Evolutionary conservation across 192 early-diverging fungal species (phyloP), one percentile per base, ranked within the genome.

Genomic region (Coemansia sp.): DNA sequence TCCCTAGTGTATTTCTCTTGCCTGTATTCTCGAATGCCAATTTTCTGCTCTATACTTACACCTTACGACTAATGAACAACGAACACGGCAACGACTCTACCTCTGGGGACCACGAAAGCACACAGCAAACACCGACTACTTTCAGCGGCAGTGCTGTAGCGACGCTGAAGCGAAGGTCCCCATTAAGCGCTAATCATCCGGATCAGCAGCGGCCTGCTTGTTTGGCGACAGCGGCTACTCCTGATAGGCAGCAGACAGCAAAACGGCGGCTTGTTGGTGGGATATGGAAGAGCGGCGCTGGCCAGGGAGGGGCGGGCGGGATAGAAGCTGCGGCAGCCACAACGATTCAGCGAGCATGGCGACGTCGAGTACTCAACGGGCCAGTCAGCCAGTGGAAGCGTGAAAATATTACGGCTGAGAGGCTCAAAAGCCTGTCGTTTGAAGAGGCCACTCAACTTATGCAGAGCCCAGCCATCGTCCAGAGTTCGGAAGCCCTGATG

Each of bases 331-430:
- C 23, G 12, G 63, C 68, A 43, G 72, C 77, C 20, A 21, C 28
- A 20, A 33, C 53, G 28, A 79, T 79, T 20, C 77, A 74, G 61
- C 77, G 62, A 36, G 62, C 55, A 58, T 79, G 77, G 77, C 67
- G 71, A 20, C 28, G 18, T 25, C 34, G 39, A 13, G 14, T 33
- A 16, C 14, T 74, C 5, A 31, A 43, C 10, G 26, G 38, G 2
- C 55, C 68, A 31, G 39, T 75, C 5, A 16, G n/a, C 16, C 42
- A n/a, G 21, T 80, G 77, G 77, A 18, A 41, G n/a, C 23, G 10
- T 10, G 26, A 41, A 43, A 64, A 59, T 16, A 52, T 80, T 3
- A 68, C 68, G 5, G 72, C 68, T 6, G 65, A 70, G 16, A 35
- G 64, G 23, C 60, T 80, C 10, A 39, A 50, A 16, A 45, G 47